Evolutionary conservation across 108 stramenopile species (phyloP).

Genomic region (Nitzschia inconspicua): DNA sequence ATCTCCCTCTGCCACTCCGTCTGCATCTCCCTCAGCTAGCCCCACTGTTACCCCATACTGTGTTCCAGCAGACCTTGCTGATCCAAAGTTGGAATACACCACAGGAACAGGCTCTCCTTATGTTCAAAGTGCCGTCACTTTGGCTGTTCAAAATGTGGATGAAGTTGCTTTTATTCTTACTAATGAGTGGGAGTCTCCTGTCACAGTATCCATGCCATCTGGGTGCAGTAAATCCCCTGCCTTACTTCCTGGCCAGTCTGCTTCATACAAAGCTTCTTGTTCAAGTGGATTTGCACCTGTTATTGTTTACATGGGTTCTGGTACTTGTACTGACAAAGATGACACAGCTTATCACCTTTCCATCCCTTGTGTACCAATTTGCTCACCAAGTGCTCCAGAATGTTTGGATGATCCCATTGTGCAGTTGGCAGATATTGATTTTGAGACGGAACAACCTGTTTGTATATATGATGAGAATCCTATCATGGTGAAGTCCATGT

Average conservation of each 20-base stretch:
- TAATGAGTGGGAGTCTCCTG: neutral
- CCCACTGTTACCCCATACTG: neutral
- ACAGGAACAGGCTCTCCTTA: neutral
- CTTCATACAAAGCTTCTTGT: neutral
- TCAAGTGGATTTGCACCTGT: neutral
- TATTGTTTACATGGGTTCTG: neutral
- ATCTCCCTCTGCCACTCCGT: neutral
- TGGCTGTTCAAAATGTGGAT: neutral
- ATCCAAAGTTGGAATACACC: too few species aligned
- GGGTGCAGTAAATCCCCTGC: neutral
- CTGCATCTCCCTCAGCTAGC: neutral
- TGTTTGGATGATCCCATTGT: constrained; percentile 2
- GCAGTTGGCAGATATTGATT: neutral
- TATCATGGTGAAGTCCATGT: neutral
- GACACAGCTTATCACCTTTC: neutral
- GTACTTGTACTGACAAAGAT: neutral
- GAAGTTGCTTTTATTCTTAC: neutral
- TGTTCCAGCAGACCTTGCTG: too few species aligned
- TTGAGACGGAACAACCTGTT: neutral
- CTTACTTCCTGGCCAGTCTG: neutral
- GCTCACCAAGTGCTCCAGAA: neutral
- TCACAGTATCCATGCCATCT: neutral
- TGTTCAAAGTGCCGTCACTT: neutral
- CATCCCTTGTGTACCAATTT: constrained; percentile 3
- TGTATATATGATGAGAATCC: constrained; percentile 4